A percentile compares a stretch with the other conserved stretches of the same genome.
Evolutionary conservation across 106 monocot genomes (phyloP).

Genomic region (Agapanthus africanus): DNA sequence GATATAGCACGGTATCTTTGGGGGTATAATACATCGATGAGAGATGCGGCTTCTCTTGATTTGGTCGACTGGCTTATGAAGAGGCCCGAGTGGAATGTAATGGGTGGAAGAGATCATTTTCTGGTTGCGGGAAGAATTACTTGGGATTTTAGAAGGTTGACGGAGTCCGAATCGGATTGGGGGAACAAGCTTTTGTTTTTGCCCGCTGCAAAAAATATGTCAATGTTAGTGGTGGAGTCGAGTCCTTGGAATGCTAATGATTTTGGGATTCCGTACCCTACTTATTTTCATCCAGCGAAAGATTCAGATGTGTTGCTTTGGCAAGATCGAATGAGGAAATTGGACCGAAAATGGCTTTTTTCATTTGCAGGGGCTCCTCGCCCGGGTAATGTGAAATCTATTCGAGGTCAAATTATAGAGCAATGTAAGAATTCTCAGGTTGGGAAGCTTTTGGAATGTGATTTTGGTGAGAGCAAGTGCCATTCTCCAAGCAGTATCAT

Average conservation of each 20-base stretch:
- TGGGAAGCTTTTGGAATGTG: conserved; percentile 72
- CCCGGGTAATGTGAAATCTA: conserved; percentile 28
- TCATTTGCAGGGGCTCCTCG: conserved; percentile 59
- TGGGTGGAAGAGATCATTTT: conserved; percentile 81
- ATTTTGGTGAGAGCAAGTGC: conserved; percentile 74
- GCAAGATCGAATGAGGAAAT: conserved; percentile 43
- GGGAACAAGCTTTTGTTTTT: conserved; percentile 66
- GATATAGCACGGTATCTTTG: conserved; percentile 75
- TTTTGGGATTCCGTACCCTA: conserved; percentile 59
- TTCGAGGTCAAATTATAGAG: conserved; percentile 57
- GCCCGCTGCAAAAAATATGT: conserved; percentile 76
- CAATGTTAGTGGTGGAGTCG: conserved; percentile 60
- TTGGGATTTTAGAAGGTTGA: conserved; percentile 64
- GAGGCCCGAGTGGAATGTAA: conserved; percentile 67
- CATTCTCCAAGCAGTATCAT: conserved; percentile 61
- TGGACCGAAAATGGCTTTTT: conserved; percentile 52
- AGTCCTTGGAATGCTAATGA: conserved; percentile 63
- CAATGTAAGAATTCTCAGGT: conserved; percentile 49
- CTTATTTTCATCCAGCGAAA: conserved; percentile 57
- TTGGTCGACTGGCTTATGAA: conserved; percentile 73
- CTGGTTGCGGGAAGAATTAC: conserved; percentile 73
- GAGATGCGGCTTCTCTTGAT: conserved; percentile 62
- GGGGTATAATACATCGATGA: conserved; percentile 48
- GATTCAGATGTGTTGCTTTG: conserved; percentile 36
- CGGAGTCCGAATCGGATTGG: conserved; percentile 51